A percentile compares a stretch with the other conserved stretches of the same genome.
These are phyloP conservation scores for Rusavskia elegans DNA, from an alignment of 495 filamentous ascomycete genomes.

Conservation along the genomic window DNA sequence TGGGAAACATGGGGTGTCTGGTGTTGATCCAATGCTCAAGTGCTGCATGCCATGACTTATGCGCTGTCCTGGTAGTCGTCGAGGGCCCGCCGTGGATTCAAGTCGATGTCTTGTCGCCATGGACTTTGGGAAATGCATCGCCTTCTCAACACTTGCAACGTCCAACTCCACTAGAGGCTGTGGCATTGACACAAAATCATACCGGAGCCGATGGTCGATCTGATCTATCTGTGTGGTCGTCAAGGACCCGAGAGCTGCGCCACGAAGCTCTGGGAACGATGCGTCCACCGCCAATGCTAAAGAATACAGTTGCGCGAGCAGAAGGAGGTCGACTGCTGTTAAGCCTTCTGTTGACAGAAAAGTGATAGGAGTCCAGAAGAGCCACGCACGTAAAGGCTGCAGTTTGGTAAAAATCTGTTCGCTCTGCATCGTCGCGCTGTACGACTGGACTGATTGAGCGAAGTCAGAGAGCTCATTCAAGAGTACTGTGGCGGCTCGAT, in stretches of 20 bases:
- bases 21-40: slow-evolving; percentile 12
- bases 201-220: slow-evolving; percentile 45
- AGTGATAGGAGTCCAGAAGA: slow-evolving; percentile 83
- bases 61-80: slow-evolving; percentile 4
- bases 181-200: slow-evolving; percentile 4
- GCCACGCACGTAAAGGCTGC: slow-evolving; percentile 72
- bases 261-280: slow-evolving; percentile 78
- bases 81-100: background rate
- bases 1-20: slow-evolving; percentile 6
- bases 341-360: slow-evolving; percentile 40
- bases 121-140: slow-evolving; percentile 13
- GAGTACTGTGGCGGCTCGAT: slow-evolving; percentile 56
- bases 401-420: slow-evolving; percentile 79
- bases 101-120: slow-evolving; percentile 7
- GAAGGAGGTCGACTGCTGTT: slow-evolving; percentile 27
- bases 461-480: slow-evolving; percentile 69
- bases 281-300: slow-evolving; percentile 74
- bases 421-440: slow-evolving; percentile 39
- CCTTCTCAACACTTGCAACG: slow-evolving; percentile 9
- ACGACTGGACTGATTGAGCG: slow-evolving; percentile 58
- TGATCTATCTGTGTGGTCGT: slow-evolving; percentile 62
- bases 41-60: slow-evolving; percentile 12
- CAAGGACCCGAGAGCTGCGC: slow-evolving; percentile 69
- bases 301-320: slow-evolving; percentile 85
- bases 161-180: slow-evolving; percentile 6